Evolutionary conservation across 768 basidiomycete genomes (phyloP), one percentile per base, ranked within the genome.

Genomic region (Crucibulum laeve): DNA sequence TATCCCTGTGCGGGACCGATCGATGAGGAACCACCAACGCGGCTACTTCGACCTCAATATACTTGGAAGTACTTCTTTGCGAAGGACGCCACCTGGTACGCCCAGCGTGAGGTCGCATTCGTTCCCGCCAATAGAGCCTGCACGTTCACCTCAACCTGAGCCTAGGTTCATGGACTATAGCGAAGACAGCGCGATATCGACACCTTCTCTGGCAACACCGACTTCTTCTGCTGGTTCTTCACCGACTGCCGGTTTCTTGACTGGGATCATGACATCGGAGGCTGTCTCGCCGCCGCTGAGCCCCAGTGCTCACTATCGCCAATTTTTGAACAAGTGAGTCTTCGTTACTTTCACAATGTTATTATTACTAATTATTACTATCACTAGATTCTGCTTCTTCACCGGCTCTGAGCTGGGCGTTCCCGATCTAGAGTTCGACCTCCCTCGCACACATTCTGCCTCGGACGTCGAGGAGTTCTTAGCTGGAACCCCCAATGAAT

Each of bases 371-470:
- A 45, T 47, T 39, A n/a, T 34, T 38, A 25, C 40, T 34, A 43
- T 56, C 26, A 5, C 4, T 41, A 90, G 87, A 53, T 89, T 84
- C 61, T 90, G 87, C 66, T 90, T 89, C 64, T 90, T 77, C 62
- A 89, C 87, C 2, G 87, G 87, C 1, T 53, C 70, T 3, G 76
- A 70, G 25, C 55, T 52, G 5, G 38, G 44, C 4, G 25, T 50
- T 13, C 42, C 52, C 36, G 21, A 45, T 26, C 14, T 46, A 24
- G n/a, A 5, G 15, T 25, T 50, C 22, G 38, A 50, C 13, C 45
- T 62, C 8, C 59, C 67, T 14, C 62, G 68, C 17, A 62, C 70
- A n/a, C 67, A 65, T 19, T 80, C 79, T 13, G 71, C 69, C 2
- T 79, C 80, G 24, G 79, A 74, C 52, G 63, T 84, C 8, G 77